These are phyloP conservation scores for Berberis vulgaris DNA, from an alignment of 164 flowering plant species.

Conservation along the genomic window DNA sequence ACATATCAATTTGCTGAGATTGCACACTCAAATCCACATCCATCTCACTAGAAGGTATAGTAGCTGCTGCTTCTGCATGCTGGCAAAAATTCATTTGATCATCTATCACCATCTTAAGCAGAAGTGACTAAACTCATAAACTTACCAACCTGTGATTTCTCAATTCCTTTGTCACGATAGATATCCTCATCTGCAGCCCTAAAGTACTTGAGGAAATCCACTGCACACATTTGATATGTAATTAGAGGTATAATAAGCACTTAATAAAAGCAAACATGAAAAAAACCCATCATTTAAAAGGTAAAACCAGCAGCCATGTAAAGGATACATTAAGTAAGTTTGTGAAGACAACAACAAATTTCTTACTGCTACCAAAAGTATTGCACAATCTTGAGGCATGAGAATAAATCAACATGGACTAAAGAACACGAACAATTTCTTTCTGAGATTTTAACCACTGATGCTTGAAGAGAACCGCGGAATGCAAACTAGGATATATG, in stretches of 20 bases:
- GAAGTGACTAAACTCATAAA: slow-evolving; percentile 11
- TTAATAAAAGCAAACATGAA: background rate
- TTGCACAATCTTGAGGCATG: no score
- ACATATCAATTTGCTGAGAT: slow-evolving; percentile 10
- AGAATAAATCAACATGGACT: no score
- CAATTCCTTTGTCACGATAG: slow-evolving; percentile 13
- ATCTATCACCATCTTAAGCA: slow-evolving; percentile 6
- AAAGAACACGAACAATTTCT: no score
- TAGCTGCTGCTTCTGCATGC: slow-evolving; percentile 2
- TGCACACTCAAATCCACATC: slow-evolving; percentile 20
- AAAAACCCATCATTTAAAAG: background rate
- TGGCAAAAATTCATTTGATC: slow-evolving; percentile 10
- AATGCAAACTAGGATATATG: no score
- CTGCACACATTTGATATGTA: slow-evolving; percentile 13
- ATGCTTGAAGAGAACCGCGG: no score
- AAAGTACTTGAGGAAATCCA: slow-evolving; percentile 32
- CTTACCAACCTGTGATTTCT: slow-evolving; percentile 19
- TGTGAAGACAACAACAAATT: background rate
- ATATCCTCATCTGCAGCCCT: slow-evolving; percentile 21
- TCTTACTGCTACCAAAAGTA: no score
- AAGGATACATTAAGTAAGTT: background rate
- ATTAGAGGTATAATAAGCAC: background rate
- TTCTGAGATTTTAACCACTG: no score
- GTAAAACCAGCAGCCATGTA: background rate
- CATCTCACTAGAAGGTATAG: slow-evolving; percentile 17